Evolutionary conservation across 192 early-diverging fungal species (phyloP), one percentile per base, ranked within the genome.

Genomic region (Pilobolus umbonatus): DNA sequence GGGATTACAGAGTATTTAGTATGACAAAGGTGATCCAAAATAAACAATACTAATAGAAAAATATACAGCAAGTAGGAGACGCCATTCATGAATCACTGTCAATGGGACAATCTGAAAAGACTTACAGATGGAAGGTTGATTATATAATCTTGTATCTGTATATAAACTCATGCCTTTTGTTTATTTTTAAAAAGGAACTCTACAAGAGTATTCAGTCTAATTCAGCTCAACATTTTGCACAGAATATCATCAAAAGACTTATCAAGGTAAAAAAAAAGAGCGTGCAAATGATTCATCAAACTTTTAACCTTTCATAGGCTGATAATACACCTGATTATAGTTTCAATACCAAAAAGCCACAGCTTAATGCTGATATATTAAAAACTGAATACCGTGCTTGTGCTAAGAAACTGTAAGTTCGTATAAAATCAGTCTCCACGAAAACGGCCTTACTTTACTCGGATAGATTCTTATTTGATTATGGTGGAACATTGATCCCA

Each of bases 1-100:
- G 94, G 95, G 93, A 98, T 71, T 90, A 87, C 42, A 55, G 60
- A 11, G 67, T 69, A 64, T 24, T 19, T 62, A 12, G 4, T 54
- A 17, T 42, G 14, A 15, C 39, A 21, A 25, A 30, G 1, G 36
- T 38, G 6, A 19, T 21, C 14, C 19, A 25, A 12, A 15, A 40
- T 40, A 2, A 15, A 40, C n/a, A 15, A 40, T 42, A 17, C 31
- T 42, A 43, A 17, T 40, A 24, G 6, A 15, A 32, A 34, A 11
- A 38, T 19, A 52, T 22, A 12, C 64, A 75, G 70, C 92, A 94
- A 46, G 90, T 94, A 5, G 90, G 93, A 6, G 73, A 85, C 53
- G 92, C 94, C 6, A 92, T 97, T 68, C 82, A 93, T 67, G 92
- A 94, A 30, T 95, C 89, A 1, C 78, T 98, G 21, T 75, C 69